Percentiles rank a stretch among this genome's conserved stretches.
These are phyloP conservation scores for Stagonosporopsis cucurbitacearum DNA, from an alignment of 2,329 filamentous ascomycete species.

Conservation along the genomic window DNA sequence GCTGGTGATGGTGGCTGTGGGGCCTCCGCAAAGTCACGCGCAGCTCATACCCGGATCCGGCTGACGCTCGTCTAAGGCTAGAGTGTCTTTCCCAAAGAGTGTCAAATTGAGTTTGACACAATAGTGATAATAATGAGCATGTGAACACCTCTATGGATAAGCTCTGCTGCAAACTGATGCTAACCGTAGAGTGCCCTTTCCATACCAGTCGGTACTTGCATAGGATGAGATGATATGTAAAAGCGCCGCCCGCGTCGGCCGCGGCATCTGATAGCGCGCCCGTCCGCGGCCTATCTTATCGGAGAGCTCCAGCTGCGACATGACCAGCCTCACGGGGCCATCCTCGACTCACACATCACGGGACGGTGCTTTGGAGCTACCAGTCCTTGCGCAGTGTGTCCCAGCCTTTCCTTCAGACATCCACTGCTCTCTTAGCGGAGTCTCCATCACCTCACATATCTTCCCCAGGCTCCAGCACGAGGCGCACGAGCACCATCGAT, in stretches of 20 bases:
- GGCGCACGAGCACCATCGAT: not conserved
- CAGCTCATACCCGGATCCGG: constrained; percentile 1
- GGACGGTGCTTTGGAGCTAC: constrained; percentile 33
- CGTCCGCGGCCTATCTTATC: constrained; percentile 27
- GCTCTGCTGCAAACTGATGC: too few species aligned
- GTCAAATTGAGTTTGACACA: not conserved
- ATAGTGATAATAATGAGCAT: not conserved
- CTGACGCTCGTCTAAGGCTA: not conserved
- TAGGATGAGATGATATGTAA: not conserved
- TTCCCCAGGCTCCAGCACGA: constrained; percentile 1
- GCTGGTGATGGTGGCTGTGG: constrained; percentile 1
- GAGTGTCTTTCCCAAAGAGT: too few species aligned
- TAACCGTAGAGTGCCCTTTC: not conserved
- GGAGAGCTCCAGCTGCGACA: constrained; percentile 25
- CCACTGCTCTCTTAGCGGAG: not conserved
- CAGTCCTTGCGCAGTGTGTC: constrained; percentile 16
- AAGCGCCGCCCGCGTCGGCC: constrained; percentile 1
- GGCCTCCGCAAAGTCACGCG: constrained; percentile 13
- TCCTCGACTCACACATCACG: constrained; percentile 35
- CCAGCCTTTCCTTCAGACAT: not conserved
- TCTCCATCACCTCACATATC: not conserved
- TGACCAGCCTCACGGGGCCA: constrained; percentile 41
- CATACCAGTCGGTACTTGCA: constrained; percentile 2
- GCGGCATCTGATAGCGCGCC: constrained; percentile 11
- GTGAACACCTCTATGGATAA: not conserved